phyloP scores from a whole-genome alignment of 192 early-diverging fungal species.

The Coemansia sp. region DNA sequence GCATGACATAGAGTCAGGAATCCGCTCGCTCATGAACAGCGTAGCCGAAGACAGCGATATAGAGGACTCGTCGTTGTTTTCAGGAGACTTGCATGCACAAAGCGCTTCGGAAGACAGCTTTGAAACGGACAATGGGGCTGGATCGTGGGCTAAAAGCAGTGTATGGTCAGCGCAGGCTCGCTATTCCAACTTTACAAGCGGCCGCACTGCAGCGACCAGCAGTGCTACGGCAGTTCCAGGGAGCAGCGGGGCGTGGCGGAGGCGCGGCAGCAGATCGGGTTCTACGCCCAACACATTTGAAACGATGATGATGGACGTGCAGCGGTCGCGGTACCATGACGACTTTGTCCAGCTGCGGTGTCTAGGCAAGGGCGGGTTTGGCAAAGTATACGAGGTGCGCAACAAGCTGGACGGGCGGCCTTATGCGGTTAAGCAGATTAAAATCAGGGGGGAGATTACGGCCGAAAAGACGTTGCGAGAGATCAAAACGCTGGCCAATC shows the following conservation, averaged over 20 bases:
- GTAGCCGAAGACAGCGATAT: conserved; percentile 24
- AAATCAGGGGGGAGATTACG: conserved; percentile 58
- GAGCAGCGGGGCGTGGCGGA: conserved; percentile 1
- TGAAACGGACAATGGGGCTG: not conserved
- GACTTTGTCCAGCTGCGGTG: conserved; percentile 78
- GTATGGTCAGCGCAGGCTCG: not conserved
- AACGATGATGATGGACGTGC: conserved; percentile 46
- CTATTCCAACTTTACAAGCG: not conserved
- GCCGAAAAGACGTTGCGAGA: conserved; percentile 82
- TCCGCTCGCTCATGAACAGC: conserved; percentile 34
- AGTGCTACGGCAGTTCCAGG: conserved; percentile 2
- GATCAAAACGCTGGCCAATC: conserved; percentile 80
- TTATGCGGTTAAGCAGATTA: conserved; percentile 90
- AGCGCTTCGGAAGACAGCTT: conserved; percentile 1
- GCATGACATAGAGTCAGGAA: conserved; percentile 47
- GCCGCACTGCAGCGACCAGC: not conserved
- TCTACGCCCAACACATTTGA: conserved; percentile 20
- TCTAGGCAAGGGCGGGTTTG: conserved; percentile 92
- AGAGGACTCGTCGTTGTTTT: too few relatives aligned
- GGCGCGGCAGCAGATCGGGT: conserved; percentile 4
- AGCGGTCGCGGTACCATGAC: conserved; percentile 65
- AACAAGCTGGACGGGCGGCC: conserved; percentile 86
- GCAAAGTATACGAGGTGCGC: conserved; percentile 74
- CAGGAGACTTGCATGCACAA: conserved; percentile 3
- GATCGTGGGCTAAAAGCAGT: conserved; percentile 2